Evolutionary conservation across 1,139 yeast species (phyloP).

Genomic region (Blastobotrys persicus): DNA sequence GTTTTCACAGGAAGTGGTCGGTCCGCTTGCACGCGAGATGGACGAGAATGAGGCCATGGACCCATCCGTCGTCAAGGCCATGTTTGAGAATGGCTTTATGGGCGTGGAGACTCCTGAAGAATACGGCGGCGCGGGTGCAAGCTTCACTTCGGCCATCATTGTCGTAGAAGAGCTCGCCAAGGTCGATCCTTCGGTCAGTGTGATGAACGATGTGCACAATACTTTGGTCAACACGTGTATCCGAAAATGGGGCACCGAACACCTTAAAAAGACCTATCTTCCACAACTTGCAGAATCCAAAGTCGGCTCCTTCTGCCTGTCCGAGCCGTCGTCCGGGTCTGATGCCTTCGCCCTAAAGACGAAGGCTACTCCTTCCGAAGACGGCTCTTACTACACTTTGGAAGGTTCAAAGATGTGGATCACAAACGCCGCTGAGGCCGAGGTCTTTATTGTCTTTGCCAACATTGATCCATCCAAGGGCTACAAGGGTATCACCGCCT

Average conservation of each 20-base stretch:
- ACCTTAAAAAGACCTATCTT: constrained; percentile 40
- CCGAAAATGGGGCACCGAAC: constrained; percentile 41
- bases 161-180: constrained; percentile 47
- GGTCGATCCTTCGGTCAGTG: constrained; percentile 45
- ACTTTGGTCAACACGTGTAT: constrained; percentile 45
- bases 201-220: constrained; percentile 46
- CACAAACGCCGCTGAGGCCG: constrained; percentile 47
- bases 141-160: constrained; percentile 45
- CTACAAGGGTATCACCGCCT: constrained; percentile 47
- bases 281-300: constrained; percentile 40
- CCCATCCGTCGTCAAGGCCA: constrained; percentile 35
- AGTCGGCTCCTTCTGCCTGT: constrained; percentile 44
- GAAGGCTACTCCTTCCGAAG: constrained; percentile 37
- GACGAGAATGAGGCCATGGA: constrained; percentile 46
- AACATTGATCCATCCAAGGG: constrained; percentile 44
- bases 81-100: constrained; percentile 46
- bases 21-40: constrained; percentile 43
- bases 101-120: constrained; percentile 47
- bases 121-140: constrained; percentile 46
- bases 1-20: constrained; percentile 43
- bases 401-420: constrained; percentile 48
- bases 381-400: constrained; percentile 39
- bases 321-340: constrained; percentile 45
- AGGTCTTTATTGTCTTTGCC: constrained; percentile 43
- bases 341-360: constrained; percentile 47